Percentiles rank a stretch among this genome's conserved stretches.
phyloP scores from a whole-genome alignment of 805 yeast species.

The Ogataea angusta region DNA sequence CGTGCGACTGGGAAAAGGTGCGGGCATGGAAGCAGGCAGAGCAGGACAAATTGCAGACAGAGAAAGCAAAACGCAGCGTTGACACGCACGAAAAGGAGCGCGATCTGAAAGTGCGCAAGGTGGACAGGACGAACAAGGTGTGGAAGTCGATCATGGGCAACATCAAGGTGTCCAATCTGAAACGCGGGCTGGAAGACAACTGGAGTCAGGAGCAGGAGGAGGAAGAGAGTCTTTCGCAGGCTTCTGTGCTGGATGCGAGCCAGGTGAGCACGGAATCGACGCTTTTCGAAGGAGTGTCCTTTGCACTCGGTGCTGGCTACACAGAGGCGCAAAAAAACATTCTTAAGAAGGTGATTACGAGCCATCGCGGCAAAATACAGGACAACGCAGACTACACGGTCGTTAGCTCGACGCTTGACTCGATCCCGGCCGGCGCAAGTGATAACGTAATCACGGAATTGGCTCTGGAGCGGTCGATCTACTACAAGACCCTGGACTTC shows the following conservation, averaged over 20 bases:
- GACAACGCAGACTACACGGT: slow-evolving; percentile 16
- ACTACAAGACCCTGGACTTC: slow-evolving; percentile 14
- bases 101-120: slow-evolving; percentile 24
- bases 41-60: slow-evolving; percentile 12
- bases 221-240: not conserved
- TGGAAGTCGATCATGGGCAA: slow-evolving; percentile 29
- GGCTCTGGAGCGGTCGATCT: slow-evolving; percentile 31
- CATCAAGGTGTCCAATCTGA: slow-evolving; percentile 12
- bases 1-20: slow-evolving; percentile 39
- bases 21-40: slow-evolving; percentile 15
- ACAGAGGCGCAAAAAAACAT: slow-evolving; percentile 15
- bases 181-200: slow-evolving; percentile 6
- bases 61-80: not conserved
- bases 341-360: slow-evolving; percentile 22
- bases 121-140: slow-evolving; percentile 20
- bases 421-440: not conserved
- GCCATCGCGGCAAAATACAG: slow-evolving; percentile 22
- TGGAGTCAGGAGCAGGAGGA: slow-evolving; percentile 13
- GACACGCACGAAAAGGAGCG: slow-evolving; percentile 17
- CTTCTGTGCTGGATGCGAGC: not conserved
- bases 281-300: slow-evolving; percentile 20
- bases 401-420: slow-evolving; percentile 18
- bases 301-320: slow-evolving; percentile 21
- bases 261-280: slow-evolving; percentile 1
- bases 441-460: slow-evolving; percentile 25